Evolutionary conservation across 23 red algal species (phyloP).

Genomic region (Pyropia yezoensis): DNA sequence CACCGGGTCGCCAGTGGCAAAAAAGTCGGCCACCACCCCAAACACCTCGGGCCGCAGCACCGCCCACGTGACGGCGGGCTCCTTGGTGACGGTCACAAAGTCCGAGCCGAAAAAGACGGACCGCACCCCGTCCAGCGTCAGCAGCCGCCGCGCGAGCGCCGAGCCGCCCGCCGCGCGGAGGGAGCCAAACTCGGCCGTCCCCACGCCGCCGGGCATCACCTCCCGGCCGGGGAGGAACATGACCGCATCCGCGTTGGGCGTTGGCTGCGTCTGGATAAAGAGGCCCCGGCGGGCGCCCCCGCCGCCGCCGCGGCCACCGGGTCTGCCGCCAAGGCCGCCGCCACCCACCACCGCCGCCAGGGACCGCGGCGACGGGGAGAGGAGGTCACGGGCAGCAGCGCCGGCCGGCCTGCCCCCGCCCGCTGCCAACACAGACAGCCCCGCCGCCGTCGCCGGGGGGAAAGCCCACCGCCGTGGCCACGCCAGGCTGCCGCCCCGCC

Average conservation of each 20-base stretch:
- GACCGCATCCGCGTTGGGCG: constrained; percentile 89
- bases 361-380: too few species aligned
- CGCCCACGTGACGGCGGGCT: constrained; percentile 62
- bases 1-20: constrained; percentile 20
- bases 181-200: constrained; percentile 63
- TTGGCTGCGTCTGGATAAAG: constrained; percentile 89
- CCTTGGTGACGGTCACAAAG: constrained; percentile 93
- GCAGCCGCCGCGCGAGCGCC: constrained; percentile 73
- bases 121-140: constrained; percentile 65
- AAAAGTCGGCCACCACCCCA: constrained; percentile 86
- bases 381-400: too few species aligned
- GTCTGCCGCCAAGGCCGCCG: too few species aligned
- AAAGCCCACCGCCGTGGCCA: too few species aligned
- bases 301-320: too few species aligned
- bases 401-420: too few species aligned
- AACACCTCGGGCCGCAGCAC: constrained; percentile 91
- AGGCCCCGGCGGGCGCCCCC: constrained; percentile 10
- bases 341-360: too few species aligned
- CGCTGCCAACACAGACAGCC: too few species aligned
- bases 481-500: too few species aligned
- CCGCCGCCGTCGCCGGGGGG: too few species aligned
- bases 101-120: constrained; percentile 82
- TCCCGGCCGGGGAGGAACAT: constrained; percentile 91
- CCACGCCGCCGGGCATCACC: constrained; percentile 55
- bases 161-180: constrained; percentile 19